These are phyloP conservation scores for Lasiosphaeria ovina DNA, from an alignment of 495 filamentous ascomycete species.

Conservation along the genomic window DNA sequence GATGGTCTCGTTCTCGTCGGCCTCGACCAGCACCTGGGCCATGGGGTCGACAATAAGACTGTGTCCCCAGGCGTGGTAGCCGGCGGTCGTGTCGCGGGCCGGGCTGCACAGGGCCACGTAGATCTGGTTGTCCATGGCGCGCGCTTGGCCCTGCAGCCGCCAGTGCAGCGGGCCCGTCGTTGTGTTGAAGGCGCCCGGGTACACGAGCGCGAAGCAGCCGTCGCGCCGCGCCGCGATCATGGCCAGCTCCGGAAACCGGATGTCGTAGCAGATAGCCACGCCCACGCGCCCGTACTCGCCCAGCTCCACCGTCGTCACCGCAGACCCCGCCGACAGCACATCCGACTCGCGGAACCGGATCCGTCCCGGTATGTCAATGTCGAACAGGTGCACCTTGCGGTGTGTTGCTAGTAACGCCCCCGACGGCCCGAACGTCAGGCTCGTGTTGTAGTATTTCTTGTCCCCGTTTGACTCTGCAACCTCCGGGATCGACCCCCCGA, in stretches of 20 bases:
- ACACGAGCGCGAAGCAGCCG: constrained; percentile 75
- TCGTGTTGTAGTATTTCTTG: constrained; percentile 85
- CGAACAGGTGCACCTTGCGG: constrained; percentile 96
- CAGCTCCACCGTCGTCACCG: constrained; percentile 76
- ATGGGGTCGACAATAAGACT: constrained; percentile 87
- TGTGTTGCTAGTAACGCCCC: constrained; percentile 81
- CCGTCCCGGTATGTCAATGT: constrained; percentile 95
- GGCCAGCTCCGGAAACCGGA: constrained; percentile 92
- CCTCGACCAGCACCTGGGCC: constrained; percentile 71
- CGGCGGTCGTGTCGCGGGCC: constrained; percentile 71
- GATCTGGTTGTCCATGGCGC: constrained; percentile 91
- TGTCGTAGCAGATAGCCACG: constrained; percentile 93
- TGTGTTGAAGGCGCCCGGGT: constrained; percentile 93
- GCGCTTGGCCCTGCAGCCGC: constrained; percentile 74
- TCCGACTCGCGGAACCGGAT: constrained; percentile 90
- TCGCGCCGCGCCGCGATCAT: constrained; percentile 74
- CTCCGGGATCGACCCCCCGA: constrained; percentile 94
- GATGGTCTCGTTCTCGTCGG: constrained; percentile 72
- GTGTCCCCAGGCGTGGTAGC: constrained; percentile 90
- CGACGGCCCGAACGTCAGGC: constrained; percentile 72
- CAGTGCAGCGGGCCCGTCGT: constrained; percentile 93
- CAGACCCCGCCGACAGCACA: constrained; percentile 78
- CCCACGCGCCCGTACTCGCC: constrained; percentile 83
- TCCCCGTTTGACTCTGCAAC: constrained; percentile 35
- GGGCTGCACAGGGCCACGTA: constrained; percentile 94